These are phyloP conservation scores for Erodium moschatum DNA, from an alignment of 441 rosid species.

Conservation along the genomic window DNA sequence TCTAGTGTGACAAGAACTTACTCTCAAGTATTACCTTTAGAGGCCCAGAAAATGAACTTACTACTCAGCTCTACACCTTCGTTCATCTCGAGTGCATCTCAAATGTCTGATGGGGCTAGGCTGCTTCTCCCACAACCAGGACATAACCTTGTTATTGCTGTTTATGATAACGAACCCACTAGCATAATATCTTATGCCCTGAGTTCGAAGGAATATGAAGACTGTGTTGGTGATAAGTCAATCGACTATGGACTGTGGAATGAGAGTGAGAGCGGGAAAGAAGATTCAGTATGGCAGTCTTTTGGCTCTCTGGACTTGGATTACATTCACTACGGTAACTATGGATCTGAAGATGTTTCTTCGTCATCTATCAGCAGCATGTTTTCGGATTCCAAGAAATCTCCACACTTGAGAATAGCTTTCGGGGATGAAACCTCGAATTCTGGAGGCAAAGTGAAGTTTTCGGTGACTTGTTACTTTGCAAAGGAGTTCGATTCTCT, in stretches of 20 bases:
- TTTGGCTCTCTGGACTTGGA: conserved; percentile 54
- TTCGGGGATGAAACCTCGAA: conserved; percentile 63
- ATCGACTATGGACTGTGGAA: conserved; percentile 24
- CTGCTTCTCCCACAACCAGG: conserved; percentile 64
- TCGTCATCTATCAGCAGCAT: conserved; percentile 14
- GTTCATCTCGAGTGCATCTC: conserved; percentile 51
- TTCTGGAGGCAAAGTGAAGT: conserved; percentile 50
- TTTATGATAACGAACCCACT: conserved; percentile 90
- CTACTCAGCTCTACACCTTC: conserved; percentile 37
- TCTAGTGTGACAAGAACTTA: conserved; percentile 47
- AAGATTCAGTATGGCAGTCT: conserved; percentile 60
- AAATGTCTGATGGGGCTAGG: conserved; percentile 60
- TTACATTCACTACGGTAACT: conserved; percentile 44
- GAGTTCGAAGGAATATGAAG: conserved; percentile 49
- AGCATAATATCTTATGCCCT: conserved; percentile 81
- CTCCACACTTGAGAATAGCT: conserved; percentile 64
- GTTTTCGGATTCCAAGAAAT: conserved; percentile 48
- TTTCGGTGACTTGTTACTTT: conserved; percentile 74
- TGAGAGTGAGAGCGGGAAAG: conserved; percentile 21
- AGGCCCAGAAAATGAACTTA: conserved; percentile 59
- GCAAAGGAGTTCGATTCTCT: conserved; percentile 78
- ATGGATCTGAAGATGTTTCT: conserved; percentile 42
- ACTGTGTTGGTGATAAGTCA: conserved; percentile 48
- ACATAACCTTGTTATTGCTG: conserved; percentile 60
- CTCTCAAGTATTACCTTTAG: conserved; percentile 55